phyloP scores from a whole-genome alignment of 2,329 filamentous ascomycete genomes.

The Teratosphaeriaceae sp. region DNA sequence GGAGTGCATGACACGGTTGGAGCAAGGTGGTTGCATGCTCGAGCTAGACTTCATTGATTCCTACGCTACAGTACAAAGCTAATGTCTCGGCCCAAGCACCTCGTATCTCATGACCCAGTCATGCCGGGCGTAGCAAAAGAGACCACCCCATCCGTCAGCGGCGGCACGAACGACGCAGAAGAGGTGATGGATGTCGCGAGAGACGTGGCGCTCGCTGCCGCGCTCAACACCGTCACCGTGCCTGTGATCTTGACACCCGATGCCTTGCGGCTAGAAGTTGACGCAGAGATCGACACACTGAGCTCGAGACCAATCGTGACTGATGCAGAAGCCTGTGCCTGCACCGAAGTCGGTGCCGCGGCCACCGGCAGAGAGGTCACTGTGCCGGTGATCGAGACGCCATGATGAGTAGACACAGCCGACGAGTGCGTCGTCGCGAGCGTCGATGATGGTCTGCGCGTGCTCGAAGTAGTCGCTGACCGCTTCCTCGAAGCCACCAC shows the following conservation, averaged over 20 bases:
- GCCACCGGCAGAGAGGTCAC: slow-evolving; percentile 3
- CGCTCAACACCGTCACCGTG: neutral
- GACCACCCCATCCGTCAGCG: slow-evolving; percentile 1
- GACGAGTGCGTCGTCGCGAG: too few species aligned
- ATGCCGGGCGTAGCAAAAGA: slow-evolving; percentile 4
- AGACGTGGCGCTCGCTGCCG: neutral
- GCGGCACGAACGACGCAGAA: slow-evolving; percentile 1
- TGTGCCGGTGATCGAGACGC: slow-evolving; percentile 8
- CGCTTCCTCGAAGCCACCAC: neutral
- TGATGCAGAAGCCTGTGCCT: too few species aligned
- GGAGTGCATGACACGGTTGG: neutral
- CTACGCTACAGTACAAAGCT: neutral
- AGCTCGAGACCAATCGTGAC: neutral
- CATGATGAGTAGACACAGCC: slow-evolving; percentile 10
- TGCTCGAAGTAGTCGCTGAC: slow-evolving; percentile 7
- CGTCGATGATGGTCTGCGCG: slow-evolving; percentile 1
- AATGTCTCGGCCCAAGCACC: too few species aligned
- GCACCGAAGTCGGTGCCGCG: slow-evolving; percentile 15
- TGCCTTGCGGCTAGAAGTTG: neutral
- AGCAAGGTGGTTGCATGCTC: neutral
- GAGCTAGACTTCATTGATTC: neutral
- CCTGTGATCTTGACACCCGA: neutral
- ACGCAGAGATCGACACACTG: slow-evolving; percentile 1
- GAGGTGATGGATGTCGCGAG: neutral
- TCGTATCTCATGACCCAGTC: too few species aligned